Evolutionary conservation across 805 yeast species (phyloP), one percentile per base, ranked within the genome.

Genomic region (Candida chauliodis): DNA sequence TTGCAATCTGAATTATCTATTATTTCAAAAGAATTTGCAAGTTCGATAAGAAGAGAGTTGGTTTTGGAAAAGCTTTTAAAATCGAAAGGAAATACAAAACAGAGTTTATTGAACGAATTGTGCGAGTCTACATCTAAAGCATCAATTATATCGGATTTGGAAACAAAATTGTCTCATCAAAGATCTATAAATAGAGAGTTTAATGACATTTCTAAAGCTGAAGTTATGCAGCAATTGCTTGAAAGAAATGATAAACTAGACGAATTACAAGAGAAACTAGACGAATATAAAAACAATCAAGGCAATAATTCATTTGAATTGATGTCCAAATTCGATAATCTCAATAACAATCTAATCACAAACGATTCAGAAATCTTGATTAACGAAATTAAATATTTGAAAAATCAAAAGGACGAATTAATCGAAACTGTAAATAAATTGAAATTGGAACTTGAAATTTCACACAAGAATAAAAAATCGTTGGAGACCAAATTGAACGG

Each of bases 11-110:
- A 33, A 24, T 58, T 85, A 28, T 82, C 80, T 42, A 51, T 83
- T 17, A 81, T 85, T 1, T 80, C 90, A 1, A 73, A 75, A 18
- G 95, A 84, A 50, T 64, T 85, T 35, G 90, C 89, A 0, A 76
- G 76, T 17, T 79, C 90, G 0, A 81, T 84, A 32, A 73, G 76
- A 38, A 63, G 93, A 28, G 95, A 85, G 53, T 64, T 83, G n/a
- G 55, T 65, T 14, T 53, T 84, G 31, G 89, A 81, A 49, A 62
- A 63, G 34, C 66, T 60, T 30, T 39, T 77, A 19, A 55, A 56
- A 27, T 50, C 43, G n/a, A 41, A 43, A 24, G 19, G 31, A 1
- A 14, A 28, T 5, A 5, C 6, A 11, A 17, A 17, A 8, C 30
- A 16, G 14, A 25, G 16, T 15, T n/a, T 37, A n/a, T 15, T 11